Conservation (phyloP, 2,329 filamentous ascomycete species). For the Fusarium coicis region DNA sequence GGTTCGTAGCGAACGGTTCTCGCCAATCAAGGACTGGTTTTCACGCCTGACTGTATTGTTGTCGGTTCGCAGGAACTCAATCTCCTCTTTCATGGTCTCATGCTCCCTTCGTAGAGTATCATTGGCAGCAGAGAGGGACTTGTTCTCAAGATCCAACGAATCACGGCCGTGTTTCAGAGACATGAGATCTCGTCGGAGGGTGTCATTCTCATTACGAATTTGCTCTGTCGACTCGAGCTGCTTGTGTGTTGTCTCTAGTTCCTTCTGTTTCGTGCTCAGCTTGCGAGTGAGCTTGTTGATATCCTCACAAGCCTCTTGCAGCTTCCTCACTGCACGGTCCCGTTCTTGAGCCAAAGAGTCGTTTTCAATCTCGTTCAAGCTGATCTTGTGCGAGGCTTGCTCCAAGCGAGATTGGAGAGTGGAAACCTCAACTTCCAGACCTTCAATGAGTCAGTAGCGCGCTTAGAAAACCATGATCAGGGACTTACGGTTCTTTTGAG, state of each 20-base stretch:
- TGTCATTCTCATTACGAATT: constrained; percentile 52
- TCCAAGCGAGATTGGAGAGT: constrained; percentile 71
- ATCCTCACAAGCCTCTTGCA: constrained; percentile 69
- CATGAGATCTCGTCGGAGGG: constrained; percentile 54
- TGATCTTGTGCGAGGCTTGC: constrained; percentile 69
- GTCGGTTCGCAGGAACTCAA: constrained; percentile 55
- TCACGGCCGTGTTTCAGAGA: constrained; percentile 53
- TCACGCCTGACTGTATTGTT: constrained; percentile 55
- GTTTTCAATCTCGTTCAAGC: constrained; percentile 70
- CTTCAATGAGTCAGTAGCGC: constrained; percentile 47
- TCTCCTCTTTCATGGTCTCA: constrained; percentile 52
- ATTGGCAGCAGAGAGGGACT: constrained; percentile 55
- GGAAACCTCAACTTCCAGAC: constrained; percentile 68
- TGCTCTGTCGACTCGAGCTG: constrained; percentile 55
- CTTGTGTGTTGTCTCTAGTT: constrained; percentile 55
- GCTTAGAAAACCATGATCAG: background rate
- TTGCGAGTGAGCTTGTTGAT: constrained; percentile 62
- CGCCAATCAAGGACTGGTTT: constrained; percentile 55
- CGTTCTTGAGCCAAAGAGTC: constrained; percentile 72
- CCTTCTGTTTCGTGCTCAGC: constrained; percentile 54
- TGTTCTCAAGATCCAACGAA: constrained; percentile 54
- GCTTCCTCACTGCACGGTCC: constrained; percentile 71
- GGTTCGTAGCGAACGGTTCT: constrained; percentile 58
- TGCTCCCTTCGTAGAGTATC: constrained; percentile 51
- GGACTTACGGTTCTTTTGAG: constrained; percentile 67